Base-by-base conservation (phyloP, 306 rosid species). In the Herpetospermum pedunculosum region DNA sequence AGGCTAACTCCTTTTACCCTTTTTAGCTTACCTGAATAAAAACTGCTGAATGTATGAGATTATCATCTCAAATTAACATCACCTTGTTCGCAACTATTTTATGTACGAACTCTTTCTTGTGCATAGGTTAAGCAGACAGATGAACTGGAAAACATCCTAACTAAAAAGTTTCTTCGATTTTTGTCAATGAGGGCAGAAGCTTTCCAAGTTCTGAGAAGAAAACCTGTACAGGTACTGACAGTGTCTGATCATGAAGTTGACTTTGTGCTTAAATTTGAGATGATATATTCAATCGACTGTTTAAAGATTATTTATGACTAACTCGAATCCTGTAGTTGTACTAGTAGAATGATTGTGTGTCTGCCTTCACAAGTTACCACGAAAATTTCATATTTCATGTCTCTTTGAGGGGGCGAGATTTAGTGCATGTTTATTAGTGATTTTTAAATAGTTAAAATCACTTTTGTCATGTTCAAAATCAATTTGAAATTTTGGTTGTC, bases 141-240 rank as follows among this genome's bases (percentile, higher is more conserved):
- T 84, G 99, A 94, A 80, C 99, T 94, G 25, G 99, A 94, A 84
- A 94, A 94, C 80, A 94, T 94, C 80, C 86, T 91, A 78, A 87
- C 97, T 52, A 94, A 94, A 79, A 94, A 94, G 73, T 94, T 94
- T 62, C 99, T 94, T 60, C 84, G 99, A 81, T 94, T 94, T 88
- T 79, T 94, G 82, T 91, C 97, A 26, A 94, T 89, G 99, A 89
- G 99, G 79, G 99, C 97, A 18, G 99, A 94, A 88, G 97, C 97
- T 74, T 94, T 94, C 80, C 97, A 94, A 82, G 99, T 94, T 54
- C 77, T 89, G 73, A 86, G 99, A 85, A 84, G 99, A 84, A 94
- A 88, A 80, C 99, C 97, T 15, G 92, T 91, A 63, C 99, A 89
- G 97, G 99, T 91, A 73, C 23, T 28, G 35, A 40, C n/a, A 5